Base-by-base conservation (phyloP, 371 early-diverging fungal genomes). In the Zopfochytrium polystomum region DNA sequence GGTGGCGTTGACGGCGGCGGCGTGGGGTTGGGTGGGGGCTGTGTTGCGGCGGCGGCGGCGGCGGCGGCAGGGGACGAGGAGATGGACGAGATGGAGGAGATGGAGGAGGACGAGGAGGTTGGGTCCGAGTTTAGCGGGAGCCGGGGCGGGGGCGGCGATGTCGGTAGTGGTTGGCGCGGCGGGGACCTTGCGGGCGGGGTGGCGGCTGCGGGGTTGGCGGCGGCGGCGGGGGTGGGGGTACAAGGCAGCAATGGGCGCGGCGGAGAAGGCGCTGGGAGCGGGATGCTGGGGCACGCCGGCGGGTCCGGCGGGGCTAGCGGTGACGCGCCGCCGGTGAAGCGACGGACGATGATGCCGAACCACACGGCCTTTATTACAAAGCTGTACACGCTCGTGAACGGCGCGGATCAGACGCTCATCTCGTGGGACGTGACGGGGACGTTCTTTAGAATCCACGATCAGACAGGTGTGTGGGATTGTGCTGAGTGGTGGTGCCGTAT, bases 291-390 rank as follows among this genome's bases (percentile, higher is more conserved):
- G 20, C 26, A 26, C 4, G 48, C 26, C 23, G n/a, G n/a, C 15
- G 48, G n/a, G 4, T 26, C 48, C 26, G 29, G 13, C 1, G 9
- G 13, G 35, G 43, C 26, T 15, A 51, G 26, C 34, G 27, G 49
- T 18, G 55, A 35, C 6, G 56, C n/a, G n/a, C n/a, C n/a, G n/a
- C n/a, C n/a, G n/a, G n/a, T n/a, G n/a, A n/a, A n/a, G n/a, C n/a
- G n/a, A n/a, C n/a, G n/a, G n/a, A n/a, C n/a, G n/a, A n/a, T n/a
- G n/a, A n/a, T 51, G 11, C 50, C 65, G 30, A 66, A 66, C 15
- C 85, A 86, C 57, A 82, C 85, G n/a, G 84, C 85, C 0, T 86
- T 86, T 66, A 80, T 86, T 11, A 80, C 80, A 61, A 86, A 86
- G 71, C 67, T 86, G 26, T 85, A 84, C 71, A 83, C 81, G 81